Percentiles rank a stretch among this genome's conserved stretches.
Evolutionary conservation across 208 protist genomes (phyloP).

Genomic region (Tritrichomonas foetus): DNA sequence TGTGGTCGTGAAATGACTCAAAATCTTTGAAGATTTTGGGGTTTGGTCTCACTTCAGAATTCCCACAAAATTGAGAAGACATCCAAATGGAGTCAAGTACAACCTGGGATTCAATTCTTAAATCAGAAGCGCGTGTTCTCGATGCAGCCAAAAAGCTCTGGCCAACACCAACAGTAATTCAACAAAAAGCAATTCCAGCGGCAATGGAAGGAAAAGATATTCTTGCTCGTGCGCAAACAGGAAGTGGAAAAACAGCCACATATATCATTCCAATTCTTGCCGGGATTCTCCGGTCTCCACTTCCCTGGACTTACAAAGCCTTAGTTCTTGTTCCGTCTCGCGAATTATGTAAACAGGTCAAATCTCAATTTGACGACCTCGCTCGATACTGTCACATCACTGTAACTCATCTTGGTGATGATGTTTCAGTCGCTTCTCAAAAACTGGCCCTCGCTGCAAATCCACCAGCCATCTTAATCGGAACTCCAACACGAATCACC

Average conservation of each 20-base stretch:
- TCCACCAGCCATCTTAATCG: neutral
- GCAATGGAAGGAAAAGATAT: constrained; percentile 73
- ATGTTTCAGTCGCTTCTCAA: neutral
- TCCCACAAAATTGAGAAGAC: too few species aligned
- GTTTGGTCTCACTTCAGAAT: too few species aligned
- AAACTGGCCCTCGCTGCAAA: neutral
- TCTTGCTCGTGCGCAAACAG: constrained; percentile 90
- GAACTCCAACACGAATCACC: neutral
- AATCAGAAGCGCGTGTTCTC: neutral
- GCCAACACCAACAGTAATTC: constrained; percentile 49
- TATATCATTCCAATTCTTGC: constrained; percentile 93
- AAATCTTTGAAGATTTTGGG: too few species aligned
- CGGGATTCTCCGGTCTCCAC: neutral
- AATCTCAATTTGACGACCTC: neutral
- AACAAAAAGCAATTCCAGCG: constrained; percentile 89
- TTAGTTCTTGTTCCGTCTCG: constrained; percentile 43
- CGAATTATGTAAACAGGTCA: constrained; percentile 40
- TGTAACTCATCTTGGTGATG: neutral
- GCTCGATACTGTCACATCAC: neutral
- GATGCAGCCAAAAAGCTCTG: constrained; percentile 24
- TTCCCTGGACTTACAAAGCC: neutral
- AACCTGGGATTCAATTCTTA: neutral
- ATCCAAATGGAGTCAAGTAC: neutral
- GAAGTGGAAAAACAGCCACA: constrained; percentile 97
- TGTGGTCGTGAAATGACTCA: too few species aligned